phyloP scores from a whole-genome alignment of 1,284 basidiomycete genomes.

The Bjerkandera adusta region DNA sequence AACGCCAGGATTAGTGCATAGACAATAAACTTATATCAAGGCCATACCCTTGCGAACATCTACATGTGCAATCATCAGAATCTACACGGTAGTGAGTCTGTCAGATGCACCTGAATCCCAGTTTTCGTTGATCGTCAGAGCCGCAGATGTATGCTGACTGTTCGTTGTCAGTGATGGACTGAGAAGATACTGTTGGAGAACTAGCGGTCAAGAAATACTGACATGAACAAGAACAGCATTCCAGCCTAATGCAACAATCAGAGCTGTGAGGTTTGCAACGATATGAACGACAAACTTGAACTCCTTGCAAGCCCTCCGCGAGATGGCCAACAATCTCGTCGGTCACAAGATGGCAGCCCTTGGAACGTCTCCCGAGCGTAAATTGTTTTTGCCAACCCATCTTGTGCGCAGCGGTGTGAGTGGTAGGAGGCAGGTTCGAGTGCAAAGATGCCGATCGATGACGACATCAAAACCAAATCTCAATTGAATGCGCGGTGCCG shows the following conservation, averaged over 20 bases:
- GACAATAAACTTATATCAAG: too few relatives aligned
- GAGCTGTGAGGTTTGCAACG: background rate
- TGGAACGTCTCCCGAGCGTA: conserved; percentile 53
- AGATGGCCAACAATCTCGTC: conserved; percentile 74
- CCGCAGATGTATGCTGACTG: conserved; percentile 91
- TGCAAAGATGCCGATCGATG: too few relatives aligned
- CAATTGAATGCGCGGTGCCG: too few relatives aligned
- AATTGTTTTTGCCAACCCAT: conserved; percentile 97
- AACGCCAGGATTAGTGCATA: too few relatives aligned
- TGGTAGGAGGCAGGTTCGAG: too few relatives aligned
- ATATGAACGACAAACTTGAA: conserved; percentile 46
- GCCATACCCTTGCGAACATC: conserved; percentile 57
- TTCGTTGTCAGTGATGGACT: background rate
- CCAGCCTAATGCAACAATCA: conserved; percentile 46
- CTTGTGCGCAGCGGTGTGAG: background rate
- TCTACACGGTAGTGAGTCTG: background rate
- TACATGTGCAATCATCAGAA: conserved; percentile 21
- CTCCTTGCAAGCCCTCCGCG: conserved; percentile 66
- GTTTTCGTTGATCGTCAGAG: conserved; percentile 87
- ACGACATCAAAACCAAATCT: too few relatives aligned
- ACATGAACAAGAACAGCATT: conserved; percentile 78
- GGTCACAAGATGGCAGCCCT: conserved; percentile 88
- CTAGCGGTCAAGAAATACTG: conserved; percentile 23
- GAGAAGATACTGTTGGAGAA: background rate
- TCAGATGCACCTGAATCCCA: conserved; percentile 62